Percentiles rank a stretch among this genome's conserved stretches.
Conservation (phyloP, 2,329 filamentous ascomycete species). For the Colletotrichum tropicicola region DNA sequence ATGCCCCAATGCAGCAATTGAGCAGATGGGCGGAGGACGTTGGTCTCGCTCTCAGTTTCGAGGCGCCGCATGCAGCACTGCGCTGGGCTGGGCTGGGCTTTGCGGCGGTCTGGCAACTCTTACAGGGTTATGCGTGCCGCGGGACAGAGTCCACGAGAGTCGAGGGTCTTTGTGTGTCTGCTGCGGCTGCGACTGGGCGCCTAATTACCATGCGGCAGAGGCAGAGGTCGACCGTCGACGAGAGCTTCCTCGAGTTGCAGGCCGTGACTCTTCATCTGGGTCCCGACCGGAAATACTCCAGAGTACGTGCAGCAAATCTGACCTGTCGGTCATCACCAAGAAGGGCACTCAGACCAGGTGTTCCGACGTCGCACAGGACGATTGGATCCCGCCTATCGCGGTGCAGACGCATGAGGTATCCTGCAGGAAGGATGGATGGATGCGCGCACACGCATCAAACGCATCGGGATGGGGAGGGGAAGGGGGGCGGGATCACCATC, state of each 20-base stretch:
- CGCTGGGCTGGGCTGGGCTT: background rate
- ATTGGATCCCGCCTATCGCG: conserved; percentile 28
- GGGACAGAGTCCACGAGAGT: background rate
- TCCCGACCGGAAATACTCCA: background rate
- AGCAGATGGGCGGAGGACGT: conserved; percentile 24
- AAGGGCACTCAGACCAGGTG: conserved; percentile 29
- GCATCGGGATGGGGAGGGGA: conserved; percentile 2
- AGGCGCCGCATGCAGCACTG: background rate
- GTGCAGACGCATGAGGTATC: conserved; percentile 23
- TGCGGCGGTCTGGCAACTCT: conserved; percentile 9
- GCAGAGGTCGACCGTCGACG: too few species aligned
- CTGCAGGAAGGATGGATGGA: conserved; percentile 14
- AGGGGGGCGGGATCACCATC: conserved; percentile 3
- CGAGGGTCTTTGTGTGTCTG: background rate
- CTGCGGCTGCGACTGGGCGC: too few species aligned
- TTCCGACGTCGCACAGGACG: conserved; percentile 29
- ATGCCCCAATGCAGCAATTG: conserved; percentile 23
- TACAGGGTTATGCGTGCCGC: too few species aligned
- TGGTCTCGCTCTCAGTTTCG: background rate
- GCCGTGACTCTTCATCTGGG: background rate
- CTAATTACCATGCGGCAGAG: too few species aligned
- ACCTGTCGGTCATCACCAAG: conserved; percentile 23
- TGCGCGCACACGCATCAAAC: conserved; percentile 17
- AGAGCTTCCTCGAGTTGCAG: too few species aligned
- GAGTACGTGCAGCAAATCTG: conserved; percentile 10